Conservation (phyloP, 1,139 yeast species). For the Taphrina pruni region DNA sequence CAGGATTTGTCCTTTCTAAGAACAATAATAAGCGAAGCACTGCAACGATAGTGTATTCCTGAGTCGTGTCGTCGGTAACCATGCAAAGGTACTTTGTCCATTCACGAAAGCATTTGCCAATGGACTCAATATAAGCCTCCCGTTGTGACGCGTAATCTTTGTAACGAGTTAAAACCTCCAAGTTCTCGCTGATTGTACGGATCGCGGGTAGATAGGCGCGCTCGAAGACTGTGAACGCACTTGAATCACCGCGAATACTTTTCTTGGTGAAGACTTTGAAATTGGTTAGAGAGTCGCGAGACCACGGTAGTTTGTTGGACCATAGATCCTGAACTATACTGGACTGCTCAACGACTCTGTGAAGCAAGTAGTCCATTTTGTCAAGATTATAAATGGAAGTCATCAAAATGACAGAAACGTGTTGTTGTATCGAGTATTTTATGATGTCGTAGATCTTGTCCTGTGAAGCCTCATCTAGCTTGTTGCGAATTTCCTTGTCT, state of each 20-base stretch:
- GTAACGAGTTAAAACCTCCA: background rate
- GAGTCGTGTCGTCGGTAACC: background rate
- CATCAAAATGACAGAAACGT: background rate
- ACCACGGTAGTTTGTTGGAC: slow-evolving; percentile 19
- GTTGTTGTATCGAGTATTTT: slow-evolving; percentile 12
- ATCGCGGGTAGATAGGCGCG: slow-evolving; percentile 5
- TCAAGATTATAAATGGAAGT: background rate
- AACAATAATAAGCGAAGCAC: slow-evolving; percentile 3
- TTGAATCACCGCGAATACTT: slow-evolving; percentile 25
- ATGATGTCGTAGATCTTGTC: slow-evolving; percentile 5
- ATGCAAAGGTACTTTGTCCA: background rate
- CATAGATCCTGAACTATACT: slow-evolving; percentile 5
- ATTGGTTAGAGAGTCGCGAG: slow-evolving; percentile 6
- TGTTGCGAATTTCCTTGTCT: slow-evolving; percentile 13
- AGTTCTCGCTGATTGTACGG: background rate
- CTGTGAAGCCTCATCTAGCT: slow-evolving; percentile 25
- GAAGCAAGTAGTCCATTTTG: background rate
- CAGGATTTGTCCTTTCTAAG: slow-evolving; percentile 8
- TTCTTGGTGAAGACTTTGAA: slow-evolving; percentile 14
- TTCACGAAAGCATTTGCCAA: background rate
- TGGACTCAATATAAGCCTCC: background rate
- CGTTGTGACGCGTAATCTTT: background rate
- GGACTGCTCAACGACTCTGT: background rate
- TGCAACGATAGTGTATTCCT: background rate
- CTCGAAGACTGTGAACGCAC: background rate